Percentiles rank a stretch among this genome's conserved stretches.
Evolutionary conservation across 2,329 filamentous ascomycete genomes (phyloP).

Genomic region (Calycina herbarum): DNA sequence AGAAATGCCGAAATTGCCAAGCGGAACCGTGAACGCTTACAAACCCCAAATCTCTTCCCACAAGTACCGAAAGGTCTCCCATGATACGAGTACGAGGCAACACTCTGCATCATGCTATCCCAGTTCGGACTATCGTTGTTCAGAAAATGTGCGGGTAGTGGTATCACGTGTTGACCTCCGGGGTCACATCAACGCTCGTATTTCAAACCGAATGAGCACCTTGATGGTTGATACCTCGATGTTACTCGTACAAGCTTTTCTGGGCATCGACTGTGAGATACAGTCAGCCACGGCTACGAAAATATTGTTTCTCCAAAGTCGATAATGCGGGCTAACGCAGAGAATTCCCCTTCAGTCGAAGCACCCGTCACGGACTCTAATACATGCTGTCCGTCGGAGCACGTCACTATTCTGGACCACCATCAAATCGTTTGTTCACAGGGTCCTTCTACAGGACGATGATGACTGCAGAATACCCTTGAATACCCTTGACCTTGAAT

Average conservation of each 20-base stretch:
- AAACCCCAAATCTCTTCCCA: constrained; percentile 78
- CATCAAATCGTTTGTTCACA: constrained; percentile 13
- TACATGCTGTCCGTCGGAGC: constrained; percentile 15
- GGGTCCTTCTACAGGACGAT: constrained; percentile 10
- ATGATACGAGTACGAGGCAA: constrained; percentile 17
- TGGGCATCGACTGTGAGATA: constrained; percentile 20
- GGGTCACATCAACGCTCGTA: constrained; percentile 3
- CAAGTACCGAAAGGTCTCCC: constrained; percentile 71
- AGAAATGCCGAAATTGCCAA: constrained; percentile 77
- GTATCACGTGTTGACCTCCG: background rate
- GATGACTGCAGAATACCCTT: constrained; percentile 23
- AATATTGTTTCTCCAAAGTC: constrained; percentile 1
- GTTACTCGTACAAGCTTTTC: background rate
- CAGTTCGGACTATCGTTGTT: background rate
- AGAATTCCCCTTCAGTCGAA: constrained; percentile 1
- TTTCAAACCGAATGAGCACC: constrained; percentile 7
- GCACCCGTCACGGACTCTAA: background rate
- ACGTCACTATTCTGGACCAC: constrained; percentile 20
- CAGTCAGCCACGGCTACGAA: constrained; percentile 26
- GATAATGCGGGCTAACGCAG: background rate
- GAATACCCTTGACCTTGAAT: constrained; percentile 17
- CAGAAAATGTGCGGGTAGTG: background rate
- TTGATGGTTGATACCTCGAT: background rate
- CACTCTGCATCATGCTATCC: background rate
- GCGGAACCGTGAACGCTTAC: constrained; percentile 76